These are phyloP conservation scores for Arthrinium phaeospermum DNA, from an alignment of 2,329 filamentous ascomycete genomes.

Conservation along the genomic window DNA sequence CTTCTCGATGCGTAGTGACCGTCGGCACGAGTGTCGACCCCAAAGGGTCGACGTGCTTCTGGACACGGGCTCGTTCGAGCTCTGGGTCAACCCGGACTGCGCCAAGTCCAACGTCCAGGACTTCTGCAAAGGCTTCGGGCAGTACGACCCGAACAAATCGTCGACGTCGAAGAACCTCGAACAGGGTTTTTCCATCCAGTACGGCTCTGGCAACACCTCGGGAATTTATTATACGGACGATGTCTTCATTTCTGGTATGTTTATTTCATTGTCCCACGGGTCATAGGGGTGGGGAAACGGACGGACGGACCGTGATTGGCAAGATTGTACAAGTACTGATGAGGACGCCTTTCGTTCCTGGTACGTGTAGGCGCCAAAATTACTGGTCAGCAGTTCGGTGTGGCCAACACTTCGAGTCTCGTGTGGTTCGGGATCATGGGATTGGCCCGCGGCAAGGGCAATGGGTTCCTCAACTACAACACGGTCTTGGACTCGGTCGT, in stretches of 20 bases:
- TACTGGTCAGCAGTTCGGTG: constrained; percentile 55
- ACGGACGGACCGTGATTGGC: background rate
- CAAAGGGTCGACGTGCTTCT: constrained; percentile 54
- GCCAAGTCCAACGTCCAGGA: constrained; percentile 38
- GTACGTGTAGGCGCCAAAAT: constrained; percentile 41
- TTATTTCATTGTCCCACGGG: rapidly evolving
- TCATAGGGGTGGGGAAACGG: background rate
- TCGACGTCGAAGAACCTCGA: constrained; percentile 44
- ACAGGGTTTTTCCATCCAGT: constrained; percentile 43
- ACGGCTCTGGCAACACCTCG: constrained; percentile 46
- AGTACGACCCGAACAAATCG: constrained; percentile 45
- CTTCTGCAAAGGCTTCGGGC: constrained; percentile 48
- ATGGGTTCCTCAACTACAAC: constrained; percentile 55
- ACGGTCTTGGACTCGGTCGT: constrained; percentile 58
- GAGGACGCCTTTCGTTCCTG: background rate
- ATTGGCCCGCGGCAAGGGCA: constrained; percentile 48
- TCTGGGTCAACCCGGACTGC: constrained; percentile 62
- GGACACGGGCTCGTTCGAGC: constrained; percentile 59
- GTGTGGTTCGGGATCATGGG: constrained; percentile 59
- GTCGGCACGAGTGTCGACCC: constrained; percentile 44
- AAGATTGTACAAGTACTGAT: background rate
- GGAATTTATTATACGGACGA: constrained; percentile 54
- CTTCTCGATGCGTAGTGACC: constrained; percentile 39
- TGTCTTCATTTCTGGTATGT: constrained; percentile 50
- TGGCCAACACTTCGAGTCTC: constrained; percentile 50